A percentile compares a stretch with the other conserved stretches of the same genome.
Conservation (phyloP, 441 rosid species). For the Gossypium gossypioides region DNA sequence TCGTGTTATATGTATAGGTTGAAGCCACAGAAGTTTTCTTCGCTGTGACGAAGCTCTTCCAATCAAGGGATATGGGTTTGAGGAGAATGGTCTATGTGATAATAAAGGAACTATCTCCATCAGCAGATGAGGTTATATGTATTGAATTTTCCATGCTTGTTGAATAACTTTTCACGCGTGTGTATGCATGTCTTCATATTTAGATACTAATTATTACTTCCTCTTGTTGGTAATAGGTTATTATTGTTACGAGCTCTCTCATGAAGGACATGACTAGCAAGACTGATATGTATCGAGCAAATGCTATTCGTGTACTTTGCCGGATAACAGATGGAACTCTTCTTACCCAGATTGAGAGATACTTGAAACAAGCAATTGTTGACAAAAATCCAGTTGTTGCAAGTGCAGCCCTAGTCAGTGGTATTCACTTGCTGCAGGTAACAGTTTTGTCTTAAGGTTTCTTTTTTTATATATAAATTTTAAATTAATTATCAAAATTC, state of each 20-base stretch:
- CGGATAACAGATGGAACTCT: constrained; percentile 89
- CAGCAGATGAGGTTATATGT: constrained; percentile 80
- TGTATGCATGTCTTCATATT: constrained; percentile 2
- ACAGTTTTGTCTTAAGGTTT: not conserved
- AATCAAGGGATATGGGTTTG: constrained; percentile 76
- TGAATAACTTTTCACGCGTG: not conserved
- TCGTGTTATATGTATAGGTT: constrained; percentile 31
- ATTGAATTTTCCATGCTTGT: constrained; percentile 5
- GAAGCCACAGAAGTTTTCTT: constrained; percentile 96
- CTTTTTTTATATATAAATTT: not conserved
- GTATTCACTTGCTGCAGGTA: constrained; percentile 93
- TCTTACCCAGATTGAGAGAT: constrained; percentile 82
- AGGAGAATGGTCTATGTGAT: constrained; percentile 98
- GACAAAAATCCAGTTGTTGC: constrained; percentile 98
- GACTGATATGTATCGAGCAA: constrained; percentile 93
- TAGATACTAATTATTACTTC: constrained; percentile 13
- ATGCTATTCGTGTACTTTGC: constrained; percentile 94
- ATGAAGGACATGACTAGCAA: constrained; percentile 99
- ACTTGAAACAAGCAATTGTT: constrained; percentile 93
- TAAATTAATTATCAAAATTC: not conserved
- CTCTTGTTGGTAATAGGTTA: constrained; percentile 44
- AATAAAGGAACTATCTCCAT: constrained; percentile 94
- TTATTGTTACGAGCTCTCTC: constrained; percentile 92
- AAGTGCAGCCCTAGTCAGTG: constrained; percentile 98
- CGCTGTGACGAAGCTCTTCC: constrained; percentile 94